Evolutionary conservation across 1,284 basidiomycete species (phyloP).

Genomic region (Mixia osmundae): DNA sequence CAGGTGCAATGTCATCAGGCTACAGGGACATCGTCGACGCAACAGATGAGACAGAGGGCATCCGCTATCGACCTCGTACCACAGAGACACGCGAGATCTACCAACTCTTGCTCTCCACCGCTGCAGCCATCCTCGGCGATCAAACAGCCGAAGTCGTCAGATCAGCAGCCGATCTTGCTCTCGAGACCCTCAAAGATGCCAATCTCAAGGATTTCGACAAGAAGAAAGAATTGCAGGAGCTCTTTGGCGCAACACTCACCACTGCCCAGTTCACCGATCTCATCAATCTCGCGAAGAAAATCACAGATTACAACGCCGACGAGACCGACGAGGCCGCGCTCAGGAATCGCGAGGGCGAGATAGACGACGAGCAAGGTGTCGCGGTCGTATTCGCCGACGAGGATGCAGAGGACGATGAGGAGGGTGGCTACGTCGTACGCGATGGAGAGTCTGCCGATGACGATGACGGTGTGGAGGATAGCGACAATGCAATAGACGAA

Average conservation of each 20-base stretch:
- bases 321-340: constrained; percentile 39
- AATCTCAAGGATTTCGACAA: constrained; percentile 89
- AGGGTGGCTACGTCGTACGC: constrained; percentile 25
- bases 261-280: constrained; percentile 68
- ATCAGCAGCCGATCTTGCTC: constrained; percentile 70
- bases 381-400: constrained; percentile 93
- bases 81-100: constrained; percentile 86
- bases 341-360: constrained; percentile 24
- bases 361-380: constrained; percentile 62
- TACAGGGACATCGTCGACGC: constrained; percentile 77
- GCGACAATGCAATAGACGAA: constrained; percentile 16
- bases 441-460: constrained; percentile 37
- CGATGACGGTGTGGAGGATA: constrained; percentile 28
- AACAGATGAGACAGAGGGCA: constrained; percentile 74
- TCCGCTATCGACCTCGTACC: constrained; percentile 77
- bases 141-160: constrained; percentile 89
- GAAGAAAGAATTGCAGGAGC: constrained; percentile 75
- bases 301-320: constrained; percentile 81
- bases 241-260: constrained; percentile 38
- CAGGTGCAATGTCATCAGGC: constrained; percentile 17
- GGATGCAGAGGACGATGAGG: constrained; percentile 55
- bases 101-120: constrained; percentile 64
- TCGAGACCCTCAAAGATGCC: constrained; percentile 79
- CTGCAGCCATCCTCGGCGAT: constrained; percentile 64
- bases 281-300: constrained; percentile 72